Percentiles rank a stretch among this genome's conserved stretches.
Evolutionary conservation across 2,329 filamentous ascomycete genomes (phyloP).

Genomic region (Pseudonectria foliicola): DNA sequence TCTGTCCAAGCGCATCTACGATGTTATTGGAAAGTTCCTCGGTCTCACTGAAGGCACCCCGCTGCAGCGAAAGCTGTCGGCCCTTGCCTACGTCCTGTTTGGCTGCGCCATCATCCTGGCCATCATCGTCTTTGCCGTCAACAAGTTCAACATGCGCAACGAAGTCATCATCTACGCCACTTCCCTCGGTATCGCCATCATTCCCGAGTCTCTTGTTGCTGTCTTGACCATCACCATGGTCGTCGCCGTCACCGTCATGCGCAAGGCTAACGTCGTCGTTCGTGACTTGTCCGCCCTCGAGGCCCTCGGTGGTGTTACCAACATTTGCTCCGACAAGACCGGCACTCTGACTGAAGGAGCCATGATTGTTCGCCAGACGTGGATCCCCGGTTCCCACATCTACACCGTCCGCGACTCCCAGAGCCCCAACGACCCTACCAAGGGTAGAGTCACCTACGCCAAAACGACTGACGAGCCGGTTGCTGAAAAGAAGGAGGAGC

Average conservation of each 20-base stretch:
- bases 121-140: constrained; percentile 51
- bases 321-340: constrained; percentile 69
- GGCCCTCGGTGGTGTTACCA: constrained; percentile 62
- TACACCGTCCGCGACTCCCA: constrained; percentile 56
- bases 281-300: constrained; percentile 61
- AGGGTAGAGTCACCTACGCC: constrained; percentile 45
- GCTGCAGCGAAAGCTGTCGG: constrained; percentile 69
- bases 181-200: constrained; percentile 53
- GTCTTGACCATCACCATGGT: constrained; percentile 67
- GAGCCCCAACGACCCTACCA: constrained; percentile 54
- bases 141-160: constrained; percentile 42
- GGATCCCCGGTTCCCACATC: constrained; percentile 51
- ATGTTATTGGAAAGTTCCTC: constrained; percentile 50
- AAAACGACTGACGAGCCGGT: constrained; percentile 27
- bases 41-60: constrained; percentile 64
- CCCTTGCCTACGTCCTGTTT: constrained; percentile 70
- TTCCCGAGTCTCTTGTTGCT: constrained; percentile 58
- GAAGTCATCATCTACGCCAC: constrained; percentile 53
- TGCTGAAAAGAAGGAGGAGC: constrained; percentile 30
- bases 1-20: constrained; percentile 38
- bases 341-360: constrained; percentile 62
- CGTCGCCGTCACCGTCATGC: constrained; percentile 57
- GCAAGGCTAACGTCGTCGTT: constrained; percentile 57
- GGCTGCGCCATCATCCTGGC: constrained; percentile 56
- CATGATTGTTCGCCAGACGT: constrained; percentile 63